Conservation (phyloP, 2,329 filamentous ascomycete genomes). For the Pestalotiopsis sp. region DNA sequence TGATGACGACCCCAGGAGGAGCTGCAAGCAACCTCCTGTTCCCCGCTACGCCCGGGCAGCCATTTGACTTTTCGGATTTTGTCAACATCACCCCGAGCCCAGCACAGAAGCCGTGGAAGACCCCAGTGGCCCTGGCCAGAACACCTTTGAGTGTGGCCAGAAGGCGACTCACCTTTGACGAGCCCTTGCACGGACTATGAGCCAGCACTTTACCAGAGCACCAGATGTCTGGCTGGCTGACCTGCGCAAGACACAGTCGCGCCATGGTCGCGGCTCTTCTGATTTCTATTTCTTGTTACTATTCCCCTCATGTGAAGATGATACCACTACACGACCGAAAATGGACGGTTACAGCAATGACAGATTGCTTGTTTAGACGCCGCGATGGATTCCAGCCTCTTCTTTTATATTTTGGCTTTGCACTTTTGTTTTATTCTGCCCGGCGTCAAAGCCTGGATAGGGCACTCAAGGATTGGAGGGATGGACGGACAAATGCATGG, state of each 20-base stretch:
- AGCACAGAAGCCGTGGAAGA: conserved; percentile 87
- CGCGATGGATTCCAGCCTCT: background rate
- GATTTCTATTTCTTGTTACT: conserved; percentile 5
- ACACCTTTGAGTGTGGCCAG: conserved; percentile 70
- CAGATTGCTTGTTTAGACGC: conserved; percentile 6
- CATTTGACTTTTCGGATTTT: conserved; percentile 94
- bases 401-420: background rate
- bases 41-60: conserved; percentile 78
- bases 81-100: conserved; percentile 97
- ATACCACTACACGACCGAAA: conserved; percentile 15
- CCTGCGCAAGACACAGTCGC: background rate
- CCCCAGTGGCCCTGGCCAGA: conserved; percentile 63
- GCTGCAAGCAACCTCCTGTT: conserved; percentile 63
- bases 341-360: background rate
- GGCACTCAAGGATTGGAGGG: background rate
- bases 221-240: background rate
- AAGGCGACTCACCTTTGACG: conserved; percentile 81
- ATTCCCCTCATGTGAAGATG: conserved; percentile 16
- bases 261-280: background rate
- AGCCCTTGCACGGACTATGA: conserved; percentile 46
- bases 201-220: background rate
- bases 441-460: background rate
- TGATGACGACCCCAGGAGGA: conserved; percentile 85
- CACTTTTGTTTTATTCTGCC: background rate
- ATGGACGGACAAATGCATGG: background rate